These are phyloP conservation scores for Kwoniella mangroviensis DNA, from an alignment of 768 basidiomycete species.

Conservation along the genomic window DNA sequence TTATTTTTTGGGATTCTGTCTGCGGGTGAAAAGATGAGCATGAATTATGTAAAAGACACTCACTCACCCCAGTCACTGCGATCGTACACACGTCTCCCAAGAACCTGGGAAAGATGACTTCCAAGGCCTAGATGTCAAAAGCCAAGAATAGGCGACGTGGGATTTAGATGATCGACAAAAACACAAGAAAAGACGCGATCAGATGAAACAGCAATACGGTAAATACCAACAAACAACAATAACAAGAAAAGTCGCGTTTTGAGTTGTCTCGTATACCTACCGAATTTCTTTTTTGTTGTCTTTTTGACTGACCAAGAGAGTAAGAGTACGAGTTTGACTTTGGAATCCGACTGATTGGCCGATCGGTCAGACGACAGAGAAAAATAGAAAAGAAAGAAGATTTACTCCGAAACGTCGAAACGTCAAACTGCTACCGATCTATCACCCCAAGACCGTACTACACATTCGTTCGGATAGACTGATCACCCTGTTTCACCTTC, in stretches of 20 bases:
- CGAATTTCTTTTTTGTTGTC: neutral
- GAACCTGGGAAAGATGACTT: neutral
- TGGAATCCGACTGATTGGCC: neutral
- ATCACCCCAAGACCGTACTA: neutral
- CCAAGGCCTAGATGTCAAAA: neutral
- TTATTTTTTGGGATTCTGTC: neutral
- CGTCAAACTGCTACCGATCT: neutral
- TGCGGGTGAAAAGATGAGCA: constrained; percentile 9
- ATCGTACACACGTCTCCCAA: neutral
- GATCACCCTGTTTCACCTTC: neutral
- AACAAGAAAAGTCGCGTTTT: neutral
- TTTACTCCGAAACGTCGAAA: neutral
- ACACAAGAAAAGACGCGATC: neutral
- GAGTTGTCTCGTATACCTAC: neutral
- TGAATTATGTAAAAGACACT: neutral
- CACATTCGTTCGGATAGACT: neutral
- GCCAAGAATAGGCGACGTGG: neutral
- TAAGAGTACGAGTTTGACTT: neutral
- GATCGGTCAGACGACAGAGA: too few relatives aligned
- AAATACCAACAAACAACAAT: neutral
- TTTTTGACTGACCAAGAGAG: neutral
- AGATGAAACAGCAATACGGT: neutral
- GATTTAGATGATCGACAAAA: neutral
- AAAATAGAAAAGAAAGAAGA: neutral
- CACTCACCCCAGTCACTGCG: neutral